Percentiles rank a stretch among this genome's conserved stretches.
phyloP scores from a whole-genome alignment of 2,329 filamentous ascomycete genomes.

The Neocucurbitaria cava region DNA sequence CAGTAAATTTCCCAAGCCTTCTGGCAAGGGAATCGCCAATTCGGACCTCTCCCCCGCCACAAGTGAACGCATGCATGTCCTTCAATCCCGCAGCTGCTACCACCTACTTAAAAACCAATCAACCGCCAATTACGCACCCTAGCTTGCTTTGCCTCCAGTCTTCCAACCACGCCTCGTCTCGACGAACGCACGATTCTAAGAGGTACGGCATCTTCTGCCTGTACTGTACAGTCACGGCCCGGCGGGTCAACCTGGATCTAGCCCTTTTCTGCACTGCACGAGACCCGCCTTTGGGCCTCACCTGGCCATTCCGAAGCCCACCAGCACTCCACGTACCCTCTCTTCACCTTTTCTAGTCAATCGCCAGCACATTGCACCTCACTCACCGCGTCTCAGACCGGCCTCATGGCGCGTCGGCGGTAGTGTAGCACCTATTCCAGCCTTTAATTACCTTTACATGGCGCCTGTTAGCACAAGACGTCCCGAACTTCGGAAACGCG shows the following conservation, averaged over 20 bases:
- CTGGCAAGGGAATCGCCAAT: neutral
- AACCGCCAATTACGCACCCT: slow-evolving; percentile 30
- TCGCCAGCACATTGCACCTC: slow-evolving; percentile 25
- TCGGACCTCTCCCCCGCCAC: slow-evolving; percentile 24
- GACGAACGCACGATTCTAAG: slow-evolving; percentile 11
- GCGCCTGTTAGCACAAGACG: slow-evolving; percentile 24
- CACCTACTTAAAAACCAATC: slow-evolving; percentile 20
- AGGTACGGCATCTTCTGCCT: slow-evolving; percentile 15
- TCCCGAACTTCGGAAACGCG: slow-evolving; percentile 32
- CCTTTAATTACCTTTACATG: slow-evolving; percentile 27
- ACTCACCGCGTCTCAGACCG: slow-evolving; percentile 18
- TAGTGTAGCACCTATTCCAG: slow-evolving; percentile 21
- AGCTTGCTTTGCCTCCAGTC: slow-evolving; percentile 1
- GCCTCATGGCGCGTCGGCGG: slow-evolving; percentile 20
- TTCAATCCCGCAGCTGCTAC: slow-evolving; percentile 18
- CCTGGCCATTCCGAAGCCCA: slow-evolving; percentile 21
- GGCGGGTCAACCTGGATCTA: slow-evolving; percentile 31
- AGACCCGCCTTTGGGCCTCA: slow-evolving; percentile 38
- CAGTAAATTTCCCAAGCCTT: slow-evolving; percentile 15
- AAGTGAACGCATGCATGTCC: slow-evolving; percentile 17
- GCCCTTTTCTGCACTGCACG: slow-evolving; percentile 40
- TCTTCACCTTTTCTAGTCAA: slow-evolving; percentile 25
- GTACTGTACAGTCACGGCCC: slow-evolving; percentile 32
- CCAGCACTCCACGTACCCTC: slow-evolving; percentile 31
- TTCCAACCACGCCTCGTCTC: slow-evolving; percentile 7